A percentile compares a stretch with the other conserved stretches of the same genome.
Conservation (phyloP, 1,284 basidiomycete genomes). For the Cutaneotrichosporon dermatis region DNA sequence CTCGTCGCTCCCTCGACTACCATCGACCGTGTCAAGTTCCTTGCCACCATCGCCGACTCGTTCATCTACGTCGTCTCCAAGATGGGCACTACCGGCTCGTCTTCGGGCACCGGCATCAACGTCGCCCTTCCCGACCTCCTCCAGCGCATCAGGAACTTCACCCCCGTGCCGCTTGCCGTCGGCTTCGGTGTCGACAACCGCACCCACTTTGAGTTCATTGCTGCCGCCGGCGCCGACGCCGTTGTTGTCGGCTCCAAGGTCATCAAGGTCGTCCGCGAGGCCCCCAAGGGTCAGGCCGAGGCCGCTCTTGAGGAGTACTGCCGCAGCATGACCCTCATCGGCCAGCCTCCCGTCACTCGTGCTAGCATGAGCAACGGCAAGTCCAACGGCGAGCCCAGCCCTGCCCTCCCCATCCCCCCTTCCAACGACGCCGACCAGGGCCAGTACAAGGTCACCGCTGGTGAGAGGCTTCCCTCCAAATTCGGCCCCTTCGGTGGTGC, state of each 20-base stretch:
- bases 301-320: conserved; percentile 71
- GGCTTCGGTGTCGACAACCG: conserved; percentile 96
- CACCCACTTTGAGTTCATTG: conserved; percentile 81
- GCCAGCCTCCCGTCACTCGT: conserved; percentile 49
- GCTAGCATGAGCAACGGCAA: conserved; percentile 34
- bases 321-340: conserved; percentile 63
- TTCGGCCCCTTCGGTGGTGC: conserved; percentile 97
- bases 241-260: conserved; percentile 90
- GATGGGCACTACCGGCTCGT: conserved; percentile 98
- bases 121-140: conserved; percentile 72
- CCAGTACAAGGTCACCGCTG: conserved; percentile 37
- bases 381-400: conserved; percentile 27
- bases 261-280: conserved; percentile 68
- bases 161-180: conserved; percentile 80
- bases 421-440: conserved; percentile 24
- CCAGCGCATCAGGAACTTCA: conserved; percentile 62
- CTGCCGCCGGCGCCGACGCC: conserved; percentile 82
- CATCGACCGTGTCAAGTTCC: conserved; percentile 78
- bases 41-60: conserved; percentile 86
- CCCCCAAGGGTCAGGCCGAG: conserved; percentile 55
- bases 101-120: conserved; percentile 67
- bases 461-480: conserved; percentile 63
- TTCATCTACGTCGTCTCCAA: conserved; percentile 97
- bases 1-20: conserved; percentile 93
- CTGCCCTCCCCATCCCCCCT: conserved; percentile 44